Percentiles rank a stretch among this genome's conserved stretches.
phyloP scores from a whole-genome alignment of 352 stramenopile species.

The Phytophthora cactorum region DNA sequence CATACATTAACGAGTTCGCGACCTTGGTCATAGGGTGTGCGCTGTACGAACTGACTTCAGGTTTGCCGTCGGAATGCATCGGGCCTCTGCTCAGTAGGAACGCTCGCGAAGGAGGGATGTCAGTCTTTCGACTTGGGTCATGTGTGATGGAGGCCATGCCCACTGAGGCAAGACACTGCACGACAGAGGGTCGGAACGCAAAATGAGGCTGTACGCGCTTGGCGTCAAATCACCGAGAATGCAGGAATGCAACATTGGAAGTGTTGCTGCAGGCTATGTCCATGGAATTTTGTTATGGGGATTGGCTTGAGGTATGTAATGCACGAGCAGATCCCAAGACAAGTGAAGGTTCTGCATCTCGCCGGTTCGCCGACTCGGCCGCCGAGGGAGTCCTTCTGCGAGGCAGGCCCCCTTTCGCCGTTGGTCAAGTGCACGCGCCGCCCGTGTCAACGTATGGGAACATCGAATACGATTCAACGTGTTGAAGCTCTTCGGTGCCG shows the following conservation, averaged over 20 bases:
- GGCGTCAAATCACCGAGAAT: constrained; percentile 25
- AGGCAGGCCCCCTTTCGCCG: no score
- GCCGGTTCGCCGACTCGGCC: no score
- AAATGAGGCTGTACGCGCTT: constrained; percentile 11
- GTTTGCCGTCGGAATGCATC: constrained; percentile 11
- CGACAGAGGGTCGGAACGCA: constrained; percentile 19
- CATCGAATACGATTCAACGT: no score
- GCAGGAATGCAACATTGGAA: constrained; percentile 16
- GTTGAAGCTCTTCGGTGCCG: no score
- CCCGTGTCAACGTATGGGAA: no score
- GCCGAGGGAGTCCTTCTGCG: no score
- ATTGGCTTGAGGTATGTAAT: constrained; percentile 23
- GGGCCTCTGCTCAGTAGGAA: constrained; percentile 29
- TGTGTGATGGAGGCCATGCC: constrained; percentile 30
- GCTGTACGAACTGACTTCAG: constrained; percentile 3
- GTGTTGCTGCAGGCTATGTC: constrained; percentile 21
- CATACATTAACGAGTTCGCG: constrained; percentile 79
- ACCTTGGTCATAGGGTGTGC: constrained; percentile 37
- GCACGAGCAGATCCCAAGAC: constrained; percentile 23
- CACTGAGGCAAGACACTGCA: neutral
- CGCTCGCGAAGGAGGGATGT: constrained; percentile 16
- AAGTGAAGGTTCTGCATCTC: constrained; percentile 2
- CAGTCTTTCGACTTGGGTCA: constrained; percentile 24
- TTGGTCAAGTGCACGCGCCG: no score
- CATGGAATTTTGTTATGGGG: constrained; percentile 30